A percentile compares a stretch with the other conserved stretches of the same genome.
phyloP scores from a whole-genome alignment of 2,329 filamentous ascomycete genomes.

The Aspergillus calidoustus region DNA sequence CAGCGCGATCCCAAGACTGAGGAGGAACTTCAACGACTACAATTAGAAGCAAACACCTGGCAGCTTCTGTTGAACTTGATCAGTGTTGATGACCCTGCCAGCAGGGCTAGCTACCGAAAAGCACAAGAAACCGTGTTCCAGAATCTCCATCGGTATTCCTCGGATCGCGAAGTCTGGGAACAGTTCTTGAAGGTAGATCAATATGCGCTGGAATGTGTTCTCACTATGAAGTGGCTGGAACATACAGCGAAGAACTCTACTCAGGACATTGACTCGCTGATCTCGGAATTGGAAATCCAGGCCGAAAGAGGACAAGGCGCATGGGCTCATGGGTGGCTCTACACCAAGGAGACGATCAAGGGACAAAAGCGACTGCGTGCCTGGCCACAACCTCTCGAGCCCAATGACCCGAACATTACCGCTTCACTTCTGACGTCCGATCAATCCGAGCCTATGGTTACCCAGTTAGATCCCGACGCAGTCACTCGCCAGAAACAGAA shows the following conservation, averaged over 20 bases:
- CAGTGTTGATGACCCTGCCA: constrained; percentile 66
- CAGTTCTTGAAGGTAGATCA: constrained; percentile 76
- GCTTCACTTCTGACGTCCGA: constrained; percentile 62
- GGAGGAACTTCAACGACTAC: constrained; percentile 61
- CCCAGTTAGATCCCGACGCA: constrained; percentile 90
- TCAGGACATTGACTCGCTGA: constrained; percentile 74
- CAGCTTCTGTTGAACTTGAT: constrained; percentile 78
- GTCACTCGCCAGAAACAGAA: constrained; percentile 76
- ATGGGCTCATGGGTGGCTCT: constrained; percentile 87
- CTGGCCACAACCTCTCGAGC: constrained; percentile 68
- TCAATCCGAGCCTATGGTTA: constrained; percentile 70
- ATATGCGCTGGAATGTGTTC: constrained; percentile 74
- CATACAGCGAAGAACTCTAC: constrained; percentile 70
- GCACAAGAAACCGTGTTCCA: constrained; percentile 47
- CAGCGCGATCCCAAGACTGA: constrained; percentile 32
- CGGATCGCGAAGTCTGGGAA: constrained; percentile 68
- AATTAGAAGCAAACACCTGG: constrained; percentile 90
- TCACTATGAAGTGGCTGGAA: constrained; percentile 86
- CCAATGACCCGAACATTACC: constrained; percentile 61
- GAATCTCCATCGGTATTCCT: constrained; percentile 60
- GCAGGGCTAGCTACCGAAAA: constrained; percentile 42
- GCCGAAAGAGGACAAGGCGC: constrained; percentile 76
- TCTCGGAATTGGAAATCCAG: constrained; percentile 74
- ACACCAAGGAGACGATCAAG: constrained; percentile 89
- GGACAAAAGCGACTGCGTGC: constrained; percentile 79